These are phyloP conservation scores for Puccinia brachypodii DNA, from an alignment of 1,284 basidiomycete genomes.

Conservation along the genomic window DNA sequence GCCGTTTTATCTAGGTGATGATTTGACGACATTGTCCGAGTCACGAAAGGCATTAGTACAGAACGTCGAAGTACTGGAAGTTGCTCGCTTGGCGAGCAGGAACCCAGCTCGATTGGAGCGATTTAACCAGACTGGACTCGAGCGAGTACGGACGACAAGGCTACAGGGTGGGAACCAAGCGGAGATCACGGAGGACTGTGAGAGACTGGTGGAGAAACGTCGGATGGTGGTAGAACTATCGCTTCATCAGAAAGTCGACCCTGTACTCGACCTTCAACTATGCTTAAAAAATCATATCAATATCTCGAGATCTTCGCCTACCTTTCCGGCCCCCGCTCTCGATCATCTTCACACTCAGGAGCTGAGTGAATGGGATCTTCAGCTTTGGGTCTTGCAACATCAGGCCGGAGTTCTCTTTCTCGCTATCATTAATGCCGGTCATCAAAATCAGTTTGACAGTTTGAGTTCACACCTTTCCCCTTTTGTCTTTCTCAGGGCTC, in stretches of 20 bases:
- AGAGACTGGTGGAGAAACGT: conserved; percentile 22
- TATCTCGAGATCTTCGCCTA: background rate
- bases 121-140: conserved; percentile 3
- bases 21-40: conserved; percentile 13
- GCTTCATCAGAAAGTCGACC: conserved; percentile 13
- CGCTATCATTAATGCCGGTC: conserved; percentile 36
- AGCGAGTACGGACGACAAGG: background rate
- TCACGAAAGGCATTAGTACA: conserved; percentile 26
- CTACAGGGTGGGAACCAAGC: background rate
- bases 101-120: conserved; percentile 25
- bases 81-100: background rate
- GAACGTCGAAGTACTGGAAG: conserved; percentile 35
- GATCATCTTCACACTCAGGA: background rate
- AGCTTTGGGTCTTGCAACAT: conserved; percentile 40
- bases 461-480: background rate
- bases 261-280: background rate
- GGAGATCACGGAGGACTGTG: conserved; percentile 18
- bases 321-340: background rate
- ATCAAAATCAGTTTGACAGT: conserved; percentile 29
- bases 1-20: conserved; percentile 44
- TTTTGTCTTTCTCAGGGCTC: background rate
- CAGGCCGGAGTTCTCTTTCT: conserved; percentile 24
- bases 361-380: conserved; percentile 22
- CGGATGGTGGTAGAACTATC: conserved; percentile 22
- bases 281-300: background rate